Percentiles rank a stretch among this genome's conserved stretches.
phyloP scores from a whole-genome alignment of 768 basidiomycete species.

The Daedaleopsis nitida region DNA sequence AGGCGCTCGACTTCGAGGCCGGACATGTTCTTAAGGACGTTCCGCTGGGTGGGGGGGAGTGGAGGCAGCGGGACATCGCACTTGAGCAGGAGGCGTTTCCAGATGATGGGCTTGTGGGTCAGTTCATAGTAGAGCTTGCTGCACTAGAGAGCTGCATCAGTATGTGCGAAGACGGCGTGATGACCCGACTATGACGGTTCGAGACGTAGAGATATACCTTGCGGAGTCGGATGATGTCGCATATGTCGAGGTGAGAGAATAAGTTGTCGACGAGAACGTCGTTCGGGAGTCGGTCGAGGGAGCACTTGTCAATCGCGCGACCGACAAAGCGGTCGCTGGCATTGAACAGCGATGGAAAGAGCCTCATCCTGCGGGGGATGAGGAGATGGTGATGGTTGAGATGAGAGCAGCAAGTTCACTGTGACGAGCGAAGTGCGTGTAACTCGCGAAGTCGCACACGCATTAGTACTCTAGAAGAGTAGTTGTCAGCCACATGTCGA shows the following conservation, averaged over 20 bases:
- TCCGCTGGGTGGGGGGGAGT: conserved; percentile 58
- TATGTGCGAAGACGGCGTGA: neutral
- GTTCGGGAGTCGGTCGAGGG: neutral
- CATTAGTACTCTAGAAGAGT: too few relatives aligned
- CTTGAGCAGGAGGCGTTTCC: conserved; percentile 63
- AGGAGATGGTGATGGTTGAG: neutral
- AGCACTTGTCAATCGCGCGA: neutral
- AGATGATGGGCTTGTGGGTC: conserved; percentile 68
- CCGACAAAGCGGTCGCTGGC: neutral
- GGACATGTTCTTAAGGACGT: conserved; percentile 35
- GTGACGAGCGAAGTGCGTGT: too few relatives aligned
- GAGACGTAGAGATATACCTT: neutral
- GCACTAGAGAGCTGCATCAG: neutral
- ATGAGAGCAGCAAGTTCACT: too few relatives aligned
- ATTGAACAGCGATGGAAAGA: neutral
- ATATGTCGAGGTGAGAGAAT: neutral
- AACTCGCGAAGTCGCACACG: too few relatives aligned
- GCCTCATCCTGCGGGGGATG: neutral
- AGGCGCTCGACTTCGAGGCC: conserved; percentile 54
- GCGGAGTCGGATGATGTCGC: neutral
- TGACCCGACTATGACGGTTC: too few relatives aligned
- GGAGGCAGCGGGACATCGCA: conserved; percentile 61
- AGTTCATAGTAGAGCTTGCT: conserved; percentile 61
- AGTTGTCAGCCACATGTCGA: too few relatives aligned
- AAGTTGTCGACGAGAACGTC: neutral